Percentiles rank a stretch among this genome's conserved stretches.
Conservation (phyloP, 2,329 filamentous ascomycete species). For the Emergomyces orientalis region DNA sequence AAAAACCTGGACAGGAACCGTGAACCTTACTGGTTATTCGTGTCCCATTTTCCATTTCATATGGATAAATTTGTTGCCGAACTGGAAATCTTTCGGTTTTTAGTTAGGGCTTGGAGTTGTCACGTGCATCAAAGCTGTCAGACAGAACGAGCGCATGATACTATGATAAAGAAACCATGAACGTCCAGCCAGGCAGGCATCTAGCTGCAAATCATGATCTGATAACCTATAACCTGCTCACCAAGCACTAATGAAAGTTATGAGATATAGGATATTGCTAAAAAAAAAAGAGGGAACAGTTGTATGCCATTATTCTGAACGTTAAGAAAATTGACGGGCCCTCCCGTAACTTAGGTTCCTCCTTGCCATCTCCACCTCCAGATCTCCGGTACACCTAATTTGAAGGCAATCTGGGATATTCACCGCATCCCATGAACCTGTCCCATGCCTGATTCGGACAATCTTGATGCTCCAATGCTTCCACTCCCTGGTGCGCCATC, state of each 20-base stretch:
- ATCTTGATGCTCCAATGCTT: slow-evolving; percentile 25
- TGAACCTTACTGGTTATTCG: too few species aligned
- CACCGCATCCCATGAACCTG: neutral
- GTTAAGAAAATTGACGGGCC: too few species aligned
- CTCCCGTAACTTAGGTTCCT: neutral
- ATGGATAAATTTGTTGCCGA: too few species aligned
- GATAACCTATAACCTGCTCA: neutral
- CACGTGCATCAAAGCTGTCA: neutral
- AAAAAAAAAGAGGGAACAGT: neutral
- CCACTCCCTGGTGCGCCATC: slow-evolving; percentile 50
- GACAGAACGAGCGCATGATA: too few species aligned
- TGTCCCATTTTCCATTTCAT: too few species aligned
- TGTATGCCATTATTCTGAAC: neutral
- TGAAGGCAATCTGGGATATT: neutral
- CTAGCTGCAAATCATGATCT: too few species aligned
- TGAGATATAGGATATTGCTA: neutral
- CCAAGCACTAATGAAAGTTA: neutral
- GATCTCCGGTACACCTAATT: neutral
- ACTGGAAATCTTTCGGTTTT: too few species aligned
- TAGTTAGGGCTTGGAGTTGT: neutral
- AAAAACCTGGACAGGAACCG: too few species aligned
- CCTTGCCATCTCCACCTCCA: neutral
- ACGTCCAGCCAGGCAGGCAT: too few species aligned
- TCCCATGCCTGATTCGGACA: slow-evolving; percentile 1
- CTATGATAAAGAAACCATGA: too few species aligned